Percentiles rank a stretch among this genome's conserved stretches.
Evolutionary conservation across 768 basidiomycete species (phyloP).

Genomic region (Auricularia cornea): DNA sequence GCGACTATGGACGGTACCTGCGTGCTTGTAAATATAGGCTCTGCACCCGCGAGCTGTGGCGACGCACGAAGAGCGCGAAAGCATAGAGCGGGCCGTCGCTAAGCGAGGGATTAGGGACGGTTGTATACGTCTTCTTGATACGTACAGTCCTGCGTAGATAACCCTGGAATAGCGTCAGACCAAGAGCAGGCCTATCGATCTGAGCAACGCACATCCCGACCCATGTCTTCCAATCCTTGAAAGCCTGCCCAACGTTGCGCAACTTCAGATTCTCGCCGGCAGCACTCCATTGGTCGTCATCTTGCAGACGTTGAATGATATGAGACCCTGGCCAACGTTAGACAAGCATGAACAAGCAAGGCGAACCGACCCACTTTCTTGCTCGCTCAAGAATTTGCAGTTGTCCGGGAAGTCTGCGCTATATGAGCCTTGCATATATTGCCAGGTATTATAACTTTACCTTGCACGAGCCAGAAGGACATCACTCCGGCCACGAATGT

Average conservation of each 20-base stretch:
- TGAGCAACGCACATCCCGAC: background rate
- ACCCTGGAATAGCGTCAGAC: background rate
- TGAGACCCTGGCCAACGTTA: conserved; percentile 38
- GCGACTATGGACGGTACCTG: background rate
- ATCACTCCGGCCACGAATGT: conserved; percentile 51
- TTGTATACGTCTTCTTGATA: background rate
- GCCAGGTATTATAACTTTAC: background rate
- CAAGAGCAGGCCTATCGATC: background rate
- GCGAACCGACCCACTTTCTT: conserved; percentile 44
- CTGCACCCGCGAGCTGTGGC: conserved; percentile 26
- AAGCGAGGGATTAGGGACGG: background rate
- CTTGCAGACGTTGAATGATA: conserved; percentile 54
- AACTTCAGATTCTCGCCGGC: background rate
- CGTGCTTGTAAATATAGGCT: too few relatives aligned
- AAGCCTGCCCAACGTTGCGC: background rate
- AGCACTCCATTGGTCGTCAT: conserved; percentile 50
- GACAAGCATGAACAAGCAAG: background rate
- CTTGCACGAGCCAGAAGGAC: conserved; percentile 63
- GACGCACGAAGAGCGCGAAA: conserved; percentile 45
- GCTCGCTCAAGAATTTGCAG: conserved; percentile 57
- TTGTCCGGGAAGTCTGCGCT: conserved; percentile 60
- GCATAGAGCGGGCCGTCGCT: conserved; percentile 47
- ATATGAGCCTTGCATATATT: background rate
- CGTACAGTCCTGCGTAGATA: background rate
- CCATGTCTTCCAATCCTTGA: background rate